Base-by-base conservation (phyloP, 2,329 filamentous ascomycete genomes). In the Fusarium falciforme region DNA sequence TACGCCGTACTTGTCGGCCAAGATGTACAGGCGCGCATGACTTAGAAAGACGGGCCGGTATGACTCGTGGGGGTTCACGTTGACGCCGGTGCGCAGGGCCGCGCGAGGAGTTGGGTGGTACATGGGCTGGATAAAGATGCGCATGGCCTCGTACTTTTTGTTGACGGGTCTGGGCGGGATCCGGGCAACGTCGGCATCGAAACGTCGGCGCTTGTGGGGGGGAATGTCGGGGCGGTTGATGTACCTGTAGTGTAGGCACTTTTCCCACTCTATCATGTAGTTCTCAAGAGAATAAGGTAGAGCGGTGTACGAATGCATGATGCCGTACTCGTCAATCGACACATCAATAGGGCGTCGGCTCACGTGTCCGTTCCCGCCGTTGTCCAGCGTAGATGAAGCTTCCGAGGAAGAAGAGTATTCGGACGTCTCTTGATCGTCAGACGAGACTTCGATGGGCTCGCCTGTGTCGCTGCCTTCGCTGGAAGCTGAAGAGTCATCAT, bases 1-100 rank as follows among this genome's bases (percentile, higher is more conserved):
- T 29, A 79, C 52, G 20, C 42, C 70, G 62, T 77, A 79, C 36
- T 76, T 79, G 40, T 77, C 74, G n/a, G 77, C 77, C 36, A 79
- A 66, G 40, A 77, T 58, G 67, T 79, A 79, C 7, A 79, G 71
- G 5, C 69, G 69, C 6, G 69, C 69, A 59, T 79, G 77, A 47
- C 70, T 66, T 55, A 73, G 71, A 61, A 79, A 76, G 61, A 77
- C 65, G 29, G 64, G 61, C 4, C 38, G 36, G 57, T 70, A 71
- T 14, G 63, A 75, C 59, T 67, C 57, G 38, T 49, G 14, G 5
- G 54, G 47, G 27, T 31, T 17, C 25, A 2, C 6, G 33, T 63
- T 62, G 6, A 25, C 40, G 6, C 12, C 40, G 20, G 11, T 22
- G 20, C 40, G 40, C 11, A 14, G 6, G 38, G 38, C 5, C 38